A percentile compares a stretch with the other conserved stretches of the same genome.
Conservation (phyloP, 805 yeast genomes). For the Saccharomyces jurei region DNA sequence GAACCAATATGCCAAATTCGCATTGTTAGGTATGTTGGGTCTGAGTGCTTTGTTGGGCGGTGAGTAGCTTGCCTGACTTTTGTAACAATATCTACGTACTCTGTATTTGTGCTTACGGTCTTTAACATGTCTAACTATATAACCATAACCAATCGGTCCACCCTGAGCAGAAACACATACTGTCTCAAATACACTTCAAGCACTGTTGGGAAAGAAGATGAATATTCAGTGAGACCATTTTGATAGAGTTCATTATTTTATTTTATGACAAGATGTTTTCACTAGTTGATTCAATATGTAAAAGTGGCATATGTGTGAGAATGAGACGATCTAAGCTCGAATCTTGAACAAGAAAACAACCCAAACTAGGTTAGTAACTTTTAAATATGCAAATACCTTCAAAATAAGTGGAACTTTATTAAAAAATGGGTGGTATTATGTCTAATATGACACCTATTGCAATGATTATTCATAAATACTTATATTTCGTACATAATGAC, state of each 20-base stretch:
- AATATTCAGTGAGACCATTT: not conserved
- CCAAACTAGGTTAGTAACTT: not conserved
- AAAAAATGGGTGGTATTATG: not conserved
- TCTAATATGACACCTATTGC: not conserved
- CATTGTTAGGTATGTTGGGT: slow-evolving; percentile 66
- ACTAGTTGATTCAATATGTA: not conserved
- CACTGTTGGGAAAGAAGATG: too few species aligned
- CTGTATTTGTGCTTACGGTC: not conserved
- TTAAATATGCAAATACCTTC: not conserved
- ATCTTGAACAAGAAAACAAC: not conserved
- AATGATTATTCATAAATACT: not conserved
- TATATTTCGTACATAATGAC: not conserved
- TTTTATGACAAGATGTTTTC: not conserved
- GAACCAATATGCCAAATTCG: slow-evolving; percentile 72
- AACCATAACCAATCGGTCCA: not conserved
- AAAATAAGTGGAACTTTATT: not conserved
- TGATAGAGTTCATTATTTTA: not conserved
- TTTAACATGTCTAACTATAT: not conserved
- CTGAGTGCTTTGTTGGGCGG: slow-evolving; percentile 55
- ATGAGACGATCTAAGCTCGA: not conserved
- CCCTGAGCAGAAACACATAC: not conserved
- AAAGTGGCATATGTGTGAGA: too few species aligned
- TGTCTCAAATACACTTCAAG: not conserved
- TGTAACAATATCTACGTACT: not conserved
- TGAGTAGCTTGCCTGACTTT: slow-evolving; percentile 32